phyloP scores from a whole-genome alignment of 352 stramenopile genomes.

The Pythium rishiriense region DNA sequence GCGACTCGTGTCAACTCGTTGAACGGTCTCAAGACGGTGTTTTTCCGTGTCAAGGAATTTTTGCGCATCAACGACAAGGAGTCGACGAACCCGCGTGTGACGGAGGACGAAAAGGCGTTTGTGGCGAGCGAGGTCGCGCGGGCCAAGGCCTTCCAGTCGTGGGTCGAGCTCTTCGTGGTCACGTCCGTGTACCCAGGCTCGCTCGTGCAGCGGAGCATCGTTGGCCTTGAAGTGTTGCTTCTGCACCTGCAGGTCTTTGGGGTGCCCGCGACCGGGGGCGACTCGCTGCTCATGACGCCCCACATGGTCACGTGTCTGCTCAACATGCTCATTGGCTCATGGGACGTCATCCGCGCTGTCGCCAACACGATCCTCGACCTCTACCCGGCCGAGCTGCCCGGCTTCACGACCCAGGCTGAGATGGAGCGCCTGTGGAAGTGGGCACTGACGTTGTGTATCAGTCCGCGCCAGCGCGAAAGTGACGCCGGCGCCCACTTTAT shows the following conservation, averaged over 20 bases:
- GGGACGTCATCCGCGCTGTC: conserved; percentile 75
- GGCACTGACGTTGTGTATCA: conserved; percentile 68
- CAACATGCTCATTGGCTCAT: conserved; percentile 79
- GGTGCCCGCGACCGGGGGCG: conserved; percentile 23
- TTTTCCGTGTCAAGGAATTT: conserved; percentile 75
- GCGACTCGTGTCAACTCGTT: conserved; percentile 71
- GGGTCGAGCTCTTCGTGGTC: conserved; percentile 69
- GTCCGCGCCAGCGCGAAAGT: conserved; percentile 78
- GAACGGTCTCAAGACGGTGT: conserved; percentile 72
- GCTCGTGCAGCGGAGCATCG: conserved; percentile 66
- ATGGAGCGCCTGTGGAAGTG: conserved; percentile 62
- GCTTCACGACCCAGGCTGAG: conserved; percentile 46
- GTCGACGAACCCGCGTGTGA: conserved; percentile 9
- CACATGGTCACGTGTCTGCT: conserved; percentile 73
- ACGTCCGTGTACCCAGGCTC: conserved; percentile 63
- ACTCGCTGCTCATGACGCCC: conserved; percentile 43
- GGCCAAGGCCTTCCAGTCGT: conserved; percentile 56
- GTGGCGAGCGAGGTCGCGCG: conserved; percentile 35
- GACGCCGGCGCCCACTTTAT: conserved; percentile 88
- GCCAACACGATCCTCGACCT: conserved; percentile 68
- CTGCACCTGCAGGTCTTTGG: conserved; percentile 77
- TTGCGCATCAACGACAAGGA: conserved; percentile 53
- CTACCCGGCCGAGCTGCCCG: conserved; percentile 61
- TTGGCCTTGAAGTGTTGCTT: conserved; percentile 70
- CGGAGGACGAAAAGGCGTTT: conserved; percentile 9